A percentile compares a stretch with the other conserved stretches of the same genome.
These are phyloP conservation scores for Euphorbia schlechtendalii DNA, from an alignment of 441 rosid genomes.

Conservation along the genomic window DNA sequence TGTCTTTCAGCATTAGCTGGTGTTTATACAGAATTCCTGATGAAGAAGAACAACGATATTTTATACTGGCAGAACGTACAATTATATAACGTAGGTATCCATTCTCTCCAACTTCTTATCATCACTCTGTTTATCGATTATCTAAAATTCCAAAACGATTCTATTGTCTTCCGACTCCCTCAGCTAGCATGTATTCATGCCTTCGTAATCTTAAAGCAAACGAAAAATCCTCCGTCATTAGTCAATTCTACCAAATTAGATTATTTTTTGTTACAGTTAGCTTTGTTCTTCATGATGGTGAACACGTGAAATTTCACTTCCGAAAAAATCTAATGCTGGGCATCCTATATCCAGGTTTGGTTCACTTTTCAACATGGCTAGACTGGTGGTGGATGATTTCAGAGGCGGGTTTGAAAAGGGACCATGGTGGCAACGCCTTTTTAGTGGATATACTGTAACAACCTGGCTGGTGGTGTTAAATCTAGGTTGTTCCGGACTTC, in stretches of 20 bases:
- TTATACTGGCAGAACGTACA: constrained; percentile 88
- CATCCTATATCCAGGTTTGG: constrained; percentile 50
- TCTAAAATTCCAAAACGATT: neutral
- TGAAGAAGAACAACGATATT: constrained; percentile 81
- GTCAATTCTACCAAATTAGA: too few relatives aligned
- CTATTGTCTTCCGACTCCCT: neutral
- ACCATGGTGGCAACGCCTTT: constrained; percentile 84
- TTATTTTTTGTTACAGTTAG: too few relatives aligned
- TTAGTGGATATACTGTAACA: constrained; percentile 62
- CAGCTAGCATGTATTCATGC: too few relatives aligned
- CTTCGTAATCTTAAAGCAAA: too few relatives aligned
- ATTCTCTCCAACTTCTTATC: constrained; percentile 18
- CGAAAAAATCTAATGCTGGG: neutral
- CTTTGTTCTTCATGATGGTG: too few relatives aligned
- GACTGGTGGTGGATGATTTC: constrained; percentile 68
- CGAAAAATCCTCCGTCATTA: too few relatives aligned
- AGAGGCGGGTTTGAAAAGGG: constrained; percentile 27
- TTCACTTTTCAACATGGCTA: constrained; percentile 69
- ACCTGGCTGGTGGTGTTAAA: constrained; percentile 91
- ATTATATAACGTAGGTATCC: constrained; percentile 73
- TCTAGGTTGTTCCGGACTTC: constrained; percentile 71
- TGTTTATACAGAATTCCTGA: constrained; percentile 72
- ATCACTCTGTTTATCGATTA: neutral
- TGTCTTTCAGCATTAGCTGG: constrained; percentile 79
- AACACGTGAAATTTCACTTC: too few relatives aligned